Conservation (phyloP, 345 rosid genomes). For the Excoecaria cochinchinensis region DNA sequence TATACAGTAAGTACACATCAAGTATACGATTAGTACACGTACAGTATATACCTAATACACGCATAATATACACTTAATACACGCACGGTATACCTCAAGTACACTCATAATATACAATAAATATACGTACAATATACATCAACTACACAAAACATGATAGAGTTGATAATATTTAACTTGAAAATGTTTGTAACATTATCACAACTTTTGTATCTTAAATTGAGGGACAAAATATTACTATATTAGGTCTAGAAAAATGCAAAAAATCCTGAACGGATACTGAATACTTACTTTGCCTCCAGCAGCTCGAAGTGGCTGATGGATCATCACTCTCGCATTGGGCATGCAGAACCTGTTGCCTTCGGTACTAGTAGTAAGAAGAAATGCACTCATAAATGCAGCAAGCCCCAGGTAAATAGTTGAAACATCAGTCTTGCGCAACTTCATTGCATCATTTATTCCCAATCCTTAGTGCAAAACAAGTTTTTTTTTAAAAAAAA, state of each 20-base stretch:
- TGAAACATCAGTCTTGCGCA: too few species aligned
- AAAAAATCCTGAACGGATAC: conserved; percentile 3
- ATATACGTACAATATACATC: too few species aligned
- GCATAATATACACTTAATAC: too few species aligned
- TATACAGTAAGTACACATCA: too few species aligned
- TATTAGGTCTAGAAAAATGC: not conserved
- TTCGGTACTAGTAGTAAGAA: conserved; percentile 78
- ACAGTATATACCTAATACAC: too few species aligned
- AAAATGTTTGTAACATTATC: not conserved
- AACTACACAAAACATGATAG: too few species aligned
- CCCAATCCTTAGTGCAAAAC: too few species aligned
- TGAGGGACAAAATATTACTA: not conserved
- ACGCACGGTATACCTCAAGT: not conserved
- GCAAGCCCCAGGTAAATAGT: conserved; percentile 89
- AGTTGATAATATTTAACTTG: too few species aligned
- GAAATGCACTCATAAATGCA: conserved; percentile 91
- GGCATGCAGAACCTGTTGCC: conserved; percentile 98
- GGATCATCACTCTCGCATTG: conserved; percentile 89
- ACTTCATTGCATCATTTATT: too few species aligned
- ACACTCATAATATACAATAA: too few species aligned
- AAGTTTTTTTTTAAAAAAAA: too few species aligned
- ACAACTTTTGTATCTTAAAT: not conserved
- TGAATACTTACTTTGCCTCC: conserved; percentile 69
- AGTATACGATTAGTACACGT: too few species aligned
- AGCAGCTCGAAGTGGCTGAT: conserved; percentile 84